These are phyloP conservation scores for Pichia sp. DNA, from an alignment of 1,139 yeast species.

Conservation along the genomic window DNA sequence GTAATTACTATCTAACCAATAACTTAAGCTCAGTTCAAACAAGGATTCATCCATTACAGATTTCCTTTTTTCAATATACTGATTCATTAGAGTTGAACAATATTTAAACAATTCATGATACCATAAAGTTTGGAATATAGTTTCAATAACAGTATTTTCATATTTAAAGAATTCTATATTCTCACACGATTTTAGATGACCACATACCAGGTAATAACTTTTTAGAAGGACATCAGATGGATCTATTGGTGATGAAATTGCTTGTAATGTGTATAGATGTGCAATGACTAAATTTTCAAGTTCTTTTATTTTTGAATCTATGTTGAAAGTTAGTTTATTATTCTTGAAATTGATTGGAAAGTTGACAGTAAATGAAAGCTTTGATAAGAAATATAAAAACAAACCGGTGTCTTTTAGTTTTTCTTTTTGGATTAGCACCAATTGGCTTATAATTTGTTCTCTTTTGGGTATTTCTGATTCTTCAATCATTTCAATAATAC, in stretches of 20 bases:
- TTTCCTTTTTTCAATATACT: conserved; percentile 1
- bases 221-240: conserved; percentile 1
- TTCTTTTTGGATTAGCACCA: conserved; percentile 20
- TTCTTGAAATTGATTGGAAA: conserved; percentile 22
- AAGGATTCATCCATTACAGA: neutral
- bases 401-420: conserved; percentile 25
- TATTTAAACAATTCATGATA: conserved; percentile 16
- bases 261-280: conserved; percentile 21
- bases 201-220: conserved; percentile 18
- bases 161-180: conserved; percentile 4
- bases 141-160: conserved; percentile 15
- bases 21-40: neutral
- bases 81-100: conserved; percentile 11
- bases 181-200: conserved; percentile 12
- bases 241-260: conserved; percentile 4
- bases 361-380: conserved; percentile 21
- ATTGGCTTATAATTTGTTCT: conserved; percentile 16
- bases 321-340: conserved; percentile 14
- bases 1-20: neutral
- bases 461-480: conserved; percentile 9
- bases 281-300: conserved; percentile 18
- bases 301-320: conserved; percentile 10
- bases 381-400: conserved; percentile 25
- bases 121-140: conserved; percentile 9
- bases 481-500: conserved; percentile 14